phyloP scores from a whole-genome alignment of 371 early-diverging fungal genomes.

The Circinella minor region DNA sequence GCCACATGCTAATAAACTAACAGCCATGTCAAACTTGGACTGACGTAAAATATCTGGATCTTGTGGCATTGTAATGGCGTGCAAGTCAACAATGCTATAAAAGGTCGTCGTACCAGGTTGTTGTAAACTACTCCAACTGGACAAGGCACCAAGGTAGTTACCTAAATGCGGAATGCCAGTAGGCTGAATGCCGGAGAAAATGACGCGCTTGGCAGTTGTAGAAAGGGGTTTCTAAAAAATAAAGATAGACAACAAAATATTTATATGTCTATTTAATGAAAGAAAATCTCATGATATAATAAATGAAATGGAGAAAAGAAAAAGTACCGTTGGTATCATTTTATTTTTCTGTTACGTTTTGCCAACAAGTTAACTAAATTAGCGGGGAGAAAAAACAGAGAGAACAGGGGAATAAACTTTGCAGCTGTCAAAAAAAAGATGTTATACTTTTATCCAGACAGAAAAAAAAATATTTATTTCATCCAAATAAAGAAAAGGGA shows the following conservation, averaged over 20 bases:
- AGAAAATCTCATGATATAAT: too few species aligned
- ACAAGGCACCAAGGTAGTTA: conserved; percentile 92
- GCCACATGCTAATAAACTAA: conserved; percentile 84
- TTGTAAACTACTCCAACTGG: conserved; percentile 86
- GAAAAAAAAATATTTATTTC: not conserved
- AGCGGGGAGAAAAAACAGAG: not conserved
- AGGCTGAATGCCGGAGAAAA: conserved; percentile 92
- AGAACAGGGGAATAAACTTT: too few species aligned
- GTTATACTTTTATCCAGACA: not conserved
- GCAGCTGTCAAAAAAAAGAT: not conserved
- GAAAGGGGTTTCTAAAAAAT: not conserved
- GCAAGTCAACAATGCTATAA: conserved; percentile 89
- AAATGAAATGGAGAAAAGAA: not conserved
- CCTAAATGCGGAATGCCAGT: conserved; percentile 94
- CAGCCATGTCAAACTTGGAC: conserved; percentile 73
- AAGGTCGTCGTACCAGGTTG: conserved; percentile 53
- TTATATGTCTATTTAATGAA: too few species aligned
- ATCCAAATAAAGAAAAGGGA: not conserved
- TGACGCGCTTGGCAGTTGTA: conserved; percentile 7
- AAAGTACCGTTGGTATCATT: conserved; percentile 4
- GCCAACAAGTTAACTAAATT: not conserved
- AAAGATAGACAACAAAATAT: too few species aligned
- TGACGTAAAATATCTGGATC: conserved; percentile 66
- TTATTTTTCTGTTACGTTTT: not conserved
- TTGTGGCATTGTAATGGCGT: conserved; percentile 89